Base-by-base conservation (phyloP, 2,329 filamentous ascomycete genomes). In the Chalara sp. region DNA sequence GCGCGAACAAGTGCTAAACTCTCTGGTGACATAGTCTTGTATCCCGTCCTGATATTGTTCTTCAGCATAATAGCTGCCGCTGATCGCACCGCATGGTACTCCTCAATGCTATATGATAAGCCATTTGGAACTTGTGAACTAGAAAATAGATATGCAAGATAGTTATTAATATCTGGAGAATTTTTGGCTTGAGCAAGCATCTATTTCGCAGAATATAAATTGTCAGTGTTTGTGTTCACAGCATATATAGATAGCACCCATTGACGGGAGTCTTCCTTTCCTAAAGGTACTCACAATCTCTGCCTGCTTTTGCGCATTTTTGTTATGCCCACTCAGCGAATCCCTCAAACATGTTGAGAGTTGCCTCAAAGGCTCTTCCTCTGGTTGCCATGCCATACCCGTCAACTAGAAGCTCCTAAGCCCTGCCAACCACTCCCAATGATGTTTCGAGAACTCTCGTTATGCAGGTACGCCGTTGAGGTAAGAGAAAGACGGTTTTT, bases 121-220 rank as follows among this genome's bases (percentile, higher is more conserved):
- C 75, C 82, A 51, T 74, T 70, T 44, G 86, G 81, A 47, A 76
- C 73, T 56, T 83, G 76, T 51, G 81, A 68, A 61, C 80, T 89
- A 53, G 87, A 89, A 70, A 95, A 89, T 56, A 99, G 80, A 70
- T 87, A 96, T 60, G 89, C 87, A 43, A 99, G 83, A 70, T 99
- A 99, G 72, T 97, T 97, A 75, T 95, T 92, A 75, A 96, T 88
- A 68, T 97, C 92, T 46, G 91, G 91, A 8, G 88, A 93, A 48
- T 77, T 73, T 67, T 89, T 95, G 54, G 92, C 93, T 72, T 95
- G 87, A 58, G 82, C 78, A 62, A 99, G 87, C 89, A 97, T 95
- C 93, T 97, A 62, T 57, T 50, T 49, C 47, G 44, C 47, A 21
- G 21, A 59, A 48, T 54, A 56, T 12, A 46, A 44, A 13, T 31